Evolutionary conservation across 2,329 filamentous ascomycete genomes (phyloP), one percentile per base, ranked within the genome.

Genomic region (Diplocarpon mali): DNA sequence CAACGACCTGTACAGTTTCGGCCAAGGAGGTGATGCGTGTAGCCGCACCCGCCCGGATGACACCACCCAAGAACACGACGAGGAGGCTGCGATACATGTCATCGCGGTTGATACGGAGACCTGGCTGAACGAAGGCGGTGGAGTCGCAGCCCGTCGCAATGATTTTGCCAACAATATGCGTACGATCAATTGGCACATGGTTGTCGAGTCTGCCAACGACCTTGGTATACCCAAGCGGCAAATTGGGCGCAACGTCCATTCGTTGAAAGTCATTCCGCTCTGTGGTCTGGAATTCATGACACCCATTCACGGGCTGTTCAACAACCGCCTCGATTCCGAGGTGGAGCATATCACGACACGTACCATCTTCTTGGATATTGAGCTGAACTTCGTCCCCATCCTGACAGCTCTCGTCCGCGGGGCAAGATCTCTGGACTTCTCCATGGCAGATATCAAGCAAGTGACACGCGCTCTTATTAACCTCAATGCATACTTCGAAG

Each of bases 331-430:
- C 3, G 67, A 72, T 42, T 65, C 68, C 0, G 67, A 72, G 50
- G 67, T 73, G 5, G 66, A 73, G 14, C 47, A 49, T 14, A 20
- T 40, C 3, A 45, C 43, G 1, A 44, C 43, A 3, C 47, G 46
- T 32, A 41, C 35, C 7, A 46, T 43, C 9, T 31, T 43, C 17
- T 17, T 46, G 60, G 69, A 73, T 44, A 69, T 78, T 51, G 65
- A 71, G 41, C 62, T 62, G 43, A 70, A 67, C 24, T 76, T 76
- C 53, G 65, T 75, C 32, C 73, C 73, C 1, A 67, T 73, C 13
- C 55, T 75, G 15, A 67, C 65, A 28, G 64, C 65, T 12, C 60
- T 74, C 31, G 69, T 75, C 31, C 67, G 67, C 48, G 69, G 70
- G 17, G 67, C 71, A 7, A 64, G 72, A 31, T 66, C 70, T 10